phyloP scores from a whole-genome alignment of 116 monocot genomes.

The Papilionanthe hybrid region DNA sequence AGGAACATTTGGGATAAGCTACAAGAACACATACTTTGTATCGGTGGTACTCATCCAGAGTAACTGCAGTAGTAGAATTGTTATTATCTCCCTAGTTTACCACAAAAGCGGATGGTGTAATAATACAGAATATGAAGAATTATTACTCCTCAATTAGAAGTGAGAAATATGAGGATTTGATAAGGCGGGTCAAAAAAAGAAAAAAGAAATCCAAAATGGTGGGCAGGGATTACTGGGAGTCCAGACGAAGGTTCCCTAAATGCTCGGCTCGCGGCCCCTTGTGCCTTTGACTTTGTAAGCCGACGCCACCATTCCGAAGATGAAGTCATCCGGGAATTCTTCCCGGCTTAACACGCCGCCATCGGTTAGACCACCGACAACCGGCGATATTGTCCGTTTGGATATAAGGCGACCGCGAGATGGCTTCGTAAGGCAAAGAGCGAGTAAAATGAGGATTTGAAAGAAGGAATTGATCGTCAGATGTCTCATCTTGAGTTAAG shows the following conservation, averaged over 20 bases:
- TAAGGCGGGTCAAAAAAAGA: too few species aligned
- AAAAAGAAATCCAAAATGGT: neutral
- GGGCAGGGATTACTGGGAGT: conserved; percentile 18
- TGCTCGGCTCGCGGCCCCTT: conserved; percentile 48
- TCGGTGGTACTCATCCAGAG: conserved; percentile 46
- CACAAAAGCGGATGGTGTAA: neutral
- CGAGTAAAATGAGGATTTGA: neutral
- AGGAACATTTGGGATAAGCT: neutral
- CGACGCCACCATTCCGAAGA: conserved; percentile 41
- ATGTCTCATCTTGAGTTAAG: neutral
- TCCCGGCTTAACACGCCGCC: conserved; percentile 23
- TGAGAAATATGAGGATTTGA: neutral
- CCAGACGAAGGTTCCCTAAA: conserved; percentile 41
- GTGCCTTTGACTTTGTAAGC: conserved; percentile 53
- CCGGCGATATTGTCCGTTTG: neutral
- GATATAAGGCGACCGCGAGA: neutral
- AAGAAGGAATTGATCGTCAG: neutral
- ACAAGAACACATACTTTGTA: conserved; percentile 29
- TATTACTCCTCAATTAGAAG: neutral
- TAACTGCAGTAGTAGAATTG: conserved; percentile 39
- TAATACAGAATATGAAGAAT: neutral
- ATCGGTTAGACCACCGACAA: neutral
- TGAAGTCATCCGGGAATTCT: conserved; percentile 33
- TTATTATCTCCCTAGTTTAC: conserved; percentile 24
- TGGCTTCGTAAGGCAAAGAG: conserved; percentile 7